Conservation (phyloP, 257 asterid species). For the Eustoma russellianum region DNA sequence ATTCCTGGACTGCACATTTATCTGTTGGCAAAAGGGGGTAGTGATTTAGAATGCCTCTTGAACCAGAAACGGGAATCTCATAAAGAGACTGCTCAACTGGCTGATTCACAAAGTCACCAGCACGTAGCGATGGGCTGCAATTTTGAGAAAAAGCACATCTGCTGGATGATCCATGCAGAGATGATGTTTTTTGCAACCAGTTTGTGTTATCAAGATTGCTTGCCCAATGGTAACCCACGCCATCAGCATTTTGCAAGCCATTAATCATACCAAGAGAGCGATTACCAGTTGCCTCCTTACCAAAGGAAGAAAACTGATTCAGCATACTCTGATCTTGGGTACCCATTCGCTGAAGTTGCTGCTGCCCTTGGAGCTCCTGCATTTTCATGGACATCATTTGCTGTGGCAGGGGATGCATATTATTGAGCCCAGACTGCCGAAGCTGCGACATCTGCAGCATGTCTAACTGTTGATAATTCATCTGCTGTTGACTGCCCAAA, state of each 20-base stretch:
- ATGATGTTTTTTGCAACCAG: conserved; percentile 53
- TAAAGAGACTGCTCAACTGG: conserved; percentile 74
- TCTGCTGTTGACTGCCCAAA: conserved; percentile 84
- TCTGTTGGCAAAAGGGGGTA: conserved; percentile 43
- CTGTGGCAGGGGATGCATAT: conserved; percentile 72
- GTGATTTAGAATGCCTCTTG: conserved; percentile 52
- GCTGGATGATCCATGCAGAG: conserved; percentile 51
- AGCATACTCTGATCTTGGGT: conserved; percentile 35
- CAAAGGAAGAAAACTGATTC: conserved; percentile 34
- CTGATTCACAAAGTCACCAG: conserved; percentile 44
- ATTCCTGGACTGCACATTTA: conserved; percentile 41
- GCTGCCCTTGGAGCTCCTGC: conserved; percentile 78
- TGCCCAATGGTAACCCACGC: conserved; percentile 34
- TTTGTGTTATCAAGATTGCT: conserved; percentile 45
- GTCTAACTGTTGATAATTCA: conserved; percentile 56
- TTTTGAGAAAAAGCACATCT: conserved; percentile 43
- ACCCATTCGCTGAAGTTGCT: conserved; percentile 52
- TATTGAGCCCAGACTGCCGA: conserved; percentile 52
- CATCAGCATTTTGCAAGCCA: conserved; percentile 43
- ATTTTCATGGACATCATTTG: conserved; percentile 21
- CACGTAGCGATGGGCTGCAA: conserved; percentile 39
- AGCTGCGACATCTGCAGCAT: conserved; percentile 56
- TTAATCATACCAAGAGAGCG: conserved; percentile 37
- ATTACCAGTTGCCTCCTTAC: conserved; percentile 45
- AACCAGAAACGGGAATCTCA: conserved; percentile 75